phyloP scores from a whole-genome alignment of 2,329 filamentous ascomycete species.

The Diaporthe sp. region DNA sequence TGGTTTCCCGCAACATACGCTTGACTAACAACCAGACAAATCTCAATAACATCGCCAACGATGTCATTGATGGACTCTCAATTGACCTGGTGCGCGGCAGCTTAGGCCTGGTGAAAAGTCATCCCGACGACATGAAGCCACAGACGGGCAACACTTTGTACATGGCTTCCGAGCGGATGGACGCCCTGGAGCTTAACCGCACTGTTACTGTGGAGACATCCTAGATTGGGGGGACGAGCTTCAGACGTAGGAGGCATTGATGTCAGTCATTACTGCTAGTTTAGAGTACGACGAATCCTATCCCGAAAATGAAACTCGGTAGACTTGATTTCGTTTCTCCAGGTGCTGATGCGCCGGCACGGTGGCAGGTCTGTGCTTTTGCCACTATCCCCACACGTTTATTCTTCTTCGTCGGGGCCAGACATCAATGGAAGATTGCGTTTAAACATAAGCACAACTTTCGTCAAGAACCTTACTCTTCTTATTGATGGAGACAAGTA shows the following conservation, averaged over 20 bases:
- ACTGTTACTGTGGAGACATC: neutral
- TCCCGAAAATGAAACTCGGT: neutral
- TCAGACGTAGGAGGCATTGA: neutral
- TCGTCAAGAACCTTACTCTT: too few relatives aligned
- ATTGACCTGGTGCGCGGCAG: neutral
- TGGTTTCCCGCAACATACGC: neutral
- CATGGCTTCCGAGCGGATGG: neutral
- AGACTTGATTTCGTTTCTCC: too few relatives aligned
- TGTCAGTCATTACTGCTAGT: neutral
- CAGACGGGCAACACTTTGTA: neutral
- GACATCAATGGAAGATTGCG: neutral
- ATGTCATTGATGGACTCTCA: neutral
- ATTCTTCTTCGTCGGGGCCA: neutral
- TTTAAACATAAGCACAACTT: too few relatives aligned
- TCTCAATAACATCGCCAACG: neutral
- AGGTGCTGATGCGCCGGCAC: neutral
- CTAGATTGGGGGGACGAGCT: neutral
- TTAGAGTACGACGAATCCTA: neutral
- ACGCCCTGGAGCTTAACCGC: neutral
- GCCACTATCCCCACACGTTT: neutral
- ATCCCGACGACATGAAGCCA: neutral
- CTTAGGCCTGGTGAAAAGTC: neutral
- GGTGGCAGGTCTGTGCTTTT: neutral
- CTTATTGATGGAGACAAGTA: too few relatives aligned
- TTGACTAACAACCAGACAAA: neutral